Base-by-base conservation (phyloP, 2,329 filamentous ascomycete genomes). In the Colletotrichum brevisporum region DNA sequence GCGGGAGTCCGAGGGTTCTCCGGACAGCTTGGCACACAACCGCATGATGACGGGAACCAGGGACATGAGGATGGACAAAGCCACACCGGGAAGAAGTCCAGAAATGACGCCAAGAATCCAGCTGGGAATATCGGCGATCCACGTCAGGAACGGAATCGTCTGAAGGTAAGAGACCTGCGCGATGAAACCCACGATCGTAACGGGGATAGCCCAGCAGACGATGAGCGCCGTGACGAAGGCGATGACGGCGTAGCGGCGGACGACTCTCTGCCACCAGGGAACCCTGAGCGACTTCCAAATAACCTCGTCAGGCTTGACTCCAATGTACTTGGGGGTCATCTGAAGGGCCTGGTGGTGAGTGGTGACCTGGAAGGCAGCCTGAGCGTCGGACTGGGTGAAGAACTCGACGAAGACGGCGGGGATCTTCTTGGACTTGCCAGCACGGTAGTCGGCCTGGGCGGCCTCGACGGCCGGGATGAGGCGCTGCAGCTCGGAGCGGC, bases 341-440 rank as follows among this genome's bases (percentile, higher is more conserved):
- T 95, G 94, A 45, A 97, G 84, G 41, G 93, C 92, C 67, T 94
- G 90, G 80, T 97, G 94, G 79, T 97, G 94, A 3, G 94, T 90
- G 9, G 98, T 86, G 26, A 92, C 91, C 79, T 99, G 96, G 78
- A 90, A 95, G 15, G 95, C 95, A 61, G 89, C 87, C 80, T 99
- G 95, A 15, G 96, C 96, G 64, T 93, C 92, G 63, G 92, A 88
- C 77, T 97, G 94, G 2, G 87, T 90, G 70, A 89, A 86, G 76
- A 98, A 99, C 78, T 98, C 95, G 72, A 99, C 90, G 75, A 99
- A 99, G 12, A 96, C 93, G 24, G 94, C 91, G 15, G 91, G 89
- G 39, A 94, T 84, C 71, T 89, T 87, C 70, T 90, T 87, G 53
- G 85, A 89, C 47, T 92, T 86, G 59, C 92, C 89, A 27, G 84